phyloP scores from a whole-genome alignment of 176 grass and related monocot genomes.

The Hordeum marinum region DNA sequence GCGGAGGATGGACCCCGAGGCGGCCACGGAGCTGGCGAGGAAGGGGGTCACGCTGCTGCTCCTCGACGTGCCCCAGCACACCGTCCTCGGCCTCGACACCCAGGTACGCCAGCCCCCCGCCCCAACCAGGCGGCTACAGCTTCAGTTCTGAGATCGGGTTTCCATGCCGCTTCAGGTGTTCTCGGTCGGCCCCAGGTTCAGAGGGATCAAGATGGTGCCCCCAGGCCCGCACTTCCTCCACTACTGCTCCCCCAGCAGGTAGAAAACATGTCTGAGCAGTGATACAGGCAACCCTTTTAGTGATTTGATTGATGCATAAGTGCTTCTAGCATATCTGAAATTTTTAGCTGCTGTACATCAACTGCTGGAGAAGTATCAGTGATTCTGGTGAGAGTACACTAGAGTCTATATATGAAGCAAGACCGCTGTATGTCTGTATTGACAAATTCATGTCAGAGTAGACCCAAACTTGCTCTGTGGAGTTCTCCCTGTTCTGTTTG shows the following conservation, averaged over 20 bases:
- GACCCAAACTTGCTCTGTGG: background rate
- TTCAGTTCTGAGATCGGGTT: too few relatives aligned
- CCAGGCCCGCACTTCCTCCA: slow-evolving; percentile 75
- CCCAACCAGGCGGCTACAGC: too few relatives aligned
- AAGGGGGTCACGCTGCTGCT: slow-evolving; percentile 72
- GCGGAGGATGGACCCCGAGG: slow-evolving; percentile 53
- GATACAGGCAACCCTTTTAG: background rate
- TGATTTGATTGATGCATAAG: background rate
- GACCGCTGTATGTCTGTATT: background rate
- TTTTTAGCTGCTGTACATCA: background rate
- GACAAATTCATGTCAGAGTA: background rate
- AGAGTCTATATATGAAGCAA: background rate
- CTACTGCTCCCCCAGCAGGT: slow-evolving; percentile 84
- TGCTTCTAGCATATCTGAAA: background rate
- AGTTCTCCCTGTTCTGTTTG: background rate
- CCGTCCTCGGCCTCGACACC: slow-evolving; percentile 73
- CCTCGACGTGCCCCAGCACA: slow-evolving; percentile 75
- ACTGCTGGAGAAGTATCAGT: background rate
- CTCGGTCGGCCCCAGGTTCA: slow-evolving; percentile 72
- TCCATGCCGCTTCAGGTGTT: slow-evolving; percentile 58
- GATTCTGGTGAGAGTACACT: background rate
- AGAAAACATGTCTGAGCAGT: background rate
- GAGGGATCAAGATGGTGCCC: slow-evolving; percentile 87
- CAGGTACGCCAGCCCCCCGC: too few relatives aligned
- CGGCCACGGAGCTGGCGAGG: slow-evolving; percentile 63